Conservation (phyloP, 352 stramenopile species). For the Hyaloperonospora brassicae region DNA sequence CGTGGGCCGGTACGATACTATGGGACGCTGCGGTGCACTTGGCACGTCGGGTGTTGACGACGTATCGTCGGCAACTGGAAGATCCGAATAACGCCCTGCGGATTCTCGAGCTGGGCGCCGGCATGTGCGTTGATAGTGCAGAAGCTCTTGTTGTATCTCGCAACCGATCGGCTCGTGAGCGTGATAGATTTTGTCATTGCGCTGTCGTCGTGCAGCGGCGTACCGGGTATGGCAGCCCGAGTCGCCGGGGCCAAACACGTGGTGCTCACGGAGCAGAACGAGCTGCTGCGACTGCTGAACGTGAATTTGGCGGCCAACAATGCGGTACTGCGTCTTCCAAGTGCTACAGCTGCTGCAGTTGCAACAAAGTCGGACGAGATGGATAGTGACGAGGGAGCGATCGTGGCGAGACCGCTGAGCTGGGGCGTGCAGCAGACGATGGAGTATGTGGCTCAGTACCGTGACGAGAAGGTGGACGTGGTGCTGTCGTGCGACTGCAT, state of each 20-base stretch:
- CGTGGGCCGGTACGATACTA: slow-evolving; percentile 89
- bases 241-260: slow-evolving; percentile 75
- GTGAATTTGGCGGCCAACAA: slow-evolving; percentile 57
- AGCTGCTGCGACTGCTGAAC: slow-evolving; percentile 81
- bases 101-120: slow-evolving; percentile 77
- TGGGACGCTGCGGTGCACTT: slow-evolving; percentile 81
- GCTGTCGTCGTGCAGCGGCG: slow-evolving; percentile 35
- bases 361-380: slow-evolving; percentile 12
- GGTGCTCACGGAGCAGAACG: slow-evolving; percentile 87
- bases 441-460: slow-evolving; percentile 46
- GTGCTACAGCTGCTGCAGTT: not conserved
- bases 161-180: too few species aligned
- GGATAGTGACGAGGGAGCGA: slow-evolving; percentile 22
- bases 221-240: slow-evolving; percentile 88
- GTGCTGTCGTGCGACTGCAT: slow-evolving; percentile 93
- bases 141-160: not conserved
- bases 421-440: slow-evolving; percentile 77
- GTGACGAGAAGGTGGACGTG: slow-evolving; percentile 72
- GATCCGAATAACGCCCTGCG: slow-evolving; percentile 24
- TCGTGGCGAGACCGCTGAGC: slow-evolving; percentile 49
- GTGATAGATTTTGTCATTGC: too few species aligned
- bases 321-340: slow-evolving; percentile 24
- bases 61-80: slow-evolving; percentile 35
- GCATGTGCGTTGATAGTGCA: slow-evolving; percentile 45
- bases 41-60: slow-evolving; percentile 40